Evolutionary conservation across 2,329 filamentous ascomycete genomes (phyloP).

Genomic region (Nannizziopsis barbatae): DNA sequence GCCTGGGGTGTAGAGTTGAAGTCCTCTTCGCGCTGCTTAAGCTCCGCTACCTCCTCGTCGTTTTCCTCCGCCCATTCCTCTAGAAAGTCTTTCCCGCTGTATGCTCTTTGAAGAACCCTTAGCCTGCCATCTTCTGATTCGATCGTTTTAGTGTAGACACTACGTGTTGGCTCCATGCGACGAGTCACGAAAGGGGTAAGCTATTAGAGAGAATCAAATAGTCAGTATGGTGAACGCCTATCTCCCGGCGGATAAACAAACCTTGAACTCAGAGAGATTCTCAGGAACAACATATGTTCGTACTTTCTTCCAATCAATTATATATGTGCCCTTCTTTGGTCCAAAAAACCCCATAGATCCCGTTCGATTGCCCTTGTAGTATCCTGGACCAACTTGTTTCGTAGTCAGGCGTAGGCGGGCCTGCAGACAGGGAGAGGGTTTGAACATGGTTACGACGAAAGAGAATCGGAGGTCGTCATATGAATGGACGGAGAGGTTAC

Average conservation of each 20-base stretch:
- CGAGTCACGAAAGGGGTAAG: constrained; percentile 39
- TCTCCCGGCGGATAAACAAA: constrained; percentile 27
- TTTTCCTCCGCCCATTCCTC: constrained; percentile 31
- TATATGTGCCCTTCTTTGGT: constrained; percentile 43
- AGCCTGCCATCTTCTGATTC: constrained; percentile 13
- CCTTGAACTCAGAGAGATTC: constrained; percentile 59
- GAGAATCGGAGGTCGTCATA: background rate
- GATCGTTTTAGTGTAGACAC: constrained; percentile 26
- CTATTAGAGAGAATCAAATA: constrained; percentile 19
- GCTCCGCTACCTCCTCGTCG: constrained; percentile 22
- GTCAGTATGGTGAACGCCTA: constrained; percentile 1
- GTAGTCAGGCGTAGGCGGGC: constrained; percentile 74
- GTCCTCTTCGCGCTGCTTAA: constrained; percentile 12
- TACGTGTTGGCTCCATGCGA: constrained; percentile 30
- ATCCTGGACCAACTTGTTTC: constrained; percentile 85
- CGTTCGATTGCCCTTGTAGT: constrained; percentile 90
- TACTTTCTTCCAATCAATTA: constrained; percentile 76
- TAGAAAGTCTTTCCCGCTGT: constrained; percentile 30
- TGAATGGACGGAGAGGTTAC: background rate
- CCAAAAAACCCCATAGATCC: constrained; percentile 81
- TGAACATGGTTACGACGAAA: constrained; percentile 29
- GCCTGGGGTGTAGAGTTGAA: background rate
- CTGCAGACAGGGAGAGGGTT: constrained; percentile 44
- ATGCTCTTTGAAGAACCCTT: constrained; percentile 16
- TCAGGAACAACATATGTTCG: constrained; percentile 78